Percentiles rank a stretch among this genome's conserved stretches.
Conservation (phyloP, 768 basidiomycete species). For the Leucocoprinus leucothites region DNA sequence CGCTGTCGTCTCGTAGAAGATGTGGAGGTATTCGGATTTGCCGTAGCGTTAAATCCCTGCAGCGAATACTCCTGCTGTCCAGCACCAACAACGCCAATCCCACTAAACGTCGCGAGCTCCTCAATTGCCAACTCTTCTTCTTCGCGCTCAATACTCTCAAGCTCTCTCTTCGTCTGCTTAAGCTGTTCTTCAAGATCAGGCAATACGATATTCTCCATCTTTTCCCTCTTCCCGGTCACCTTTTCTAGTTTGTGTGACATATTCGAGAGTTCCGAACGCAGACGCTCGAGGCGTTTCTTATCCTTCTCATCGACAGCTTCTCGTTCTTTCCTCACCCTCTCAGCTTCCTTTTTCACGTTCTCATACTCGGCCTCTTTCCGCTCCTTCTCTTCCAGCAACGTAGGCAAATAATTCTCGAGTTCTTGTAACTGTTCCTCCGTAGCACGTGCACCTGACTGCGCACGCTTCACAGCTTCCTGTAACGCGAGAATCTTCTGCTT, state of each 20-base stretch:
- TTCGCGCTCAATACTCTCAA: constrained; percentile 42
- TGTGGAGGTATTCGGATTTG: too few relatives aligned
- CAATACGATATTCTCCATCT: constrained; percentile 54
- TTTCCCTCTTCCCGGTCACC: constrained; percentile 65
- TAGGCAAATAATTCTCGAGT: constrained; percentile 43
- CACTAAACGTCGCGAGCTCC: constrained; percentile 16
- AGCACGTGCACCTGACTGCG: constrained; percentile 52
- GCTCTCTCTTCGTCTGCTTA: constrained; percentile 54
- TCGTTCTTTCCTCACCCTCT: constrained; percentile 38
- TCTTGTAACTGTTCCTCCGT: constrained; percentile 43
- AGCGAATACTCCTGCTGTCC: not conserved
- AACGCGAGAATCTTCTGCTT: constrained; percentile 85
- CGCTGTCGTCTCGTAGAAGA: not conserved
- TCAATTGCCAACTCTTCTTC: constrained; percentile 22
- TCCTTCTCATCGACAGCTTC: constrained; percentile 38
- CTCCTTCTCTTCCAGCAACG: constrained; percentile 32
- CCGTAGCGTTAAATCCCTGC: too few relatives aligned
- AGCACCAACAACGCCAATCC: not conserved
- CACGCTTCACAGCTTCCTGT: constrained; percentile 85
- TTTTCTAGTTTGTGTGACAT: constrained; percentile 66
- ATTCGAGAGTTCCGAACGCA: constrained; percentile 55
- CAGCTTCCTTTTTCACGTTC: constrained; percentile 47
- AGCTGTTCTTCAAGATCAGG: constrained; percentile 70
- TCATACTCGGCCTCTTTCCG: constrained; percentile 41
- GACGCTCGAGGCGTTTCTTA: constrained; percentile 50